phyloP scores from a whole-genome alignment of 192 early-diverging fungal genomes.

The Obelidium mucronatum region DNA sequence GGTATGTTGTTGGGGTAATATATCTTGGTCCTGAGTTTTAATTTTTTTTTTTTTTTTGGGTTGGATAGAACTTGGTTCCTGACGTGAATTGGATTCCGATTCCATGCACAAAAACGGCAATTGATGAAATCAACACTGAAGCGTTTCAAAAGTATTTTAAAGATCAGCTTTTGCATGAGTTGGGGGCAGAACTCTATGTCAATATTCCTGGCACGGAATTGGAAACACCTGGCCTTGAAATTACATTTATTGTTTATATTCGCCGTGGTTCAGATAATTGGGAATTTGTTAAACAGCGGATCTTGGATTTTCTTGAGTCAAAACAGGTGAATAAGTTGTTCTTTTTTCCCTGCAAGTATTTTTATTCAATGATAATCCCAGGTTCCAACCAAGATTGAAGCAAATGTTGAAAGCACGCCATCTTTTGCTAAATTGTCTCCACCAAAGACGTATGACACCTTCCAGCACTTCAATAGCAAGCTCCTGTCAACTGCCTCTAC shows the following conservation, averaged over 20 bases:
- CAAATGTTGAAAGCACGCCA: conserved; percentile 16
- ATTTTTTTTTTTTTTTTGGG: neutral
- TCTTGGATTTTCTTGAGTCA: conserved; percentile 45
- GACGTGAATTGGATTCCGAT: conserved; percentile 60
- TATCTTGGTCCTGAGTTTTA: neutral
- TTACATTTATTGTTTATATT: conserved; percentile 46
- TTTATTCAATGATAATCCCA: too few relatives aligned
- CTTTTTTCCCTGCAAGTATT: too few relatives aligned
- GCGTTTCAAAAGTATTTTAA: conserved; percentile 51
- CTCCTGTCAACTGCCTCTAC: conserved; percentile 49
- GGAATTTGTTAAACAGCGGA: conserved; percentile 48
- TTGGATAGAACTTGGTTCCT: conserved; percentile 60
- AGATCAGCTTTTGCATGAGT: conserved; percentile 33
- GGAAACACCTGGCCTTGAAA: conserved; percentile 18
- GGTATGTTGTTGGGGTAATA: conserved; percentile 42
- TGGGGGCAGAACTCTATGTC: conserved; percentile 44
- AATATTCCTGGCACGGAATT: conserved; percentile 30
- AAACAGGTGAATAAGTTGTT: too few relatives aligned
- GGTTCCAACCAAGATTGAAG: conserved; percentile 19
- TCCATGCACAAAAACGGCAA: conserved; percentile 53
- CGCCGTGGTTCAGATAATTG: conserved; percentile 39
- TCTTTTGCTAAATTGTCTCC: conserved; percentile 52
- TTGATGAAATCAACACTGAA: conserved; percentile 47
- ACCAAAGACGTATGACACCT: conserved; percentile 57
- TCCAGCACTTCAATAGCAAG: conserved; percentile 68